Conservation (phyloP, 257 asterid species). For the Solanum sparsipilum region DNA sequence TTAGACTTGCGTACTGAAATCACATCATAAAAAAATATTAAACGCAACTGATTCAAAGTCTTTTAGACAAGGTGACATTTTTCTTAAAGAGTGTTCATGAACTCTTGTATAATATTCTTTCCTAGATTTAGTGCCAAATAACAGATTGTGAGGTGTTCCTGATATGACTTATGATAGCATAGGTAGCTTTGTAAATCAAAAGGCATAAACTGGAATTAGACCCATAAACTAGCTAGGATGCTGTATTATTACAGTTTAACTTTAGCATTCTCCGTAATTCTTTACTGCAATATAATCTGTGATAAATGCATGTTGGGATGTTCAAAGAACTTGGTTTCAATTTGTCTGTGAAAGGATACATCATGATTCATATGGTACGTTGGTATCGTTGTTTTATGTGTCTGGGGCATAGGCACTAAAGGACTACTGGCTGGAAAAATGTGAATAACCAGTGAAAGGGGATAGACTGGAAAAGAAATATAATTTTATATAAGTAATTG, state of each 20-base stretch:
- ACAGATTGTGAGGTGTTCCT: neutral
- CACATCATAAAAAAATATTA: neutral
- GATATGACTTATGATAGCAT: neutral
- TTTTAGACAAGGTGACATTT: neutral
- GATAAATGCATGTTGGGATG: neutral
- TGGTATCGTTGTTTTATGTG: no score
- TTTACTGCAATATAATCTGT: neutral
- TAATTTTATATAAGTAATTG: neutral
- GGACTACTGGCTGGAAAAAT: neutral
- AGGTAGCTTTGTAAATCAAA: neutral
- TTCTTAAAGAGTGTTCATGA: neutral
- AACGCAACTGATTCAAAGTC: neutral
- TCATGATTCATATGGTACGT: neutral
- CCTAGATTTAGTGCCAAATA: neutral
- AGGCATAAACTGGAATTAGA: neutral
- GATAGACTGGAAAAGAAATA: neutral
- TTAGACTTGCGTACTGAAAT: neutral
- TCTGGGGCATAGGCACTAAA: no score
- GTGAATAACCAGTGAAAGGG: neutral
- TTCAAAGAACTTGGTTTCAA: neutral
- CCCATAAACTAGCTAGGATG: neutral
- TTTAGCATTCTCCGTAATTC: neutral
- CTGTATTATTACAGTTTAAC: neutral
- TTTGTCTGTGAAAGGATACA: neutral
- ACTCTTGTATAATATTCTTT: neutral